phyloP scores from a whole-genome alignment of 2,329 filamentous ascomycete species.

The Dryadomyces sulphureus region DNA sequence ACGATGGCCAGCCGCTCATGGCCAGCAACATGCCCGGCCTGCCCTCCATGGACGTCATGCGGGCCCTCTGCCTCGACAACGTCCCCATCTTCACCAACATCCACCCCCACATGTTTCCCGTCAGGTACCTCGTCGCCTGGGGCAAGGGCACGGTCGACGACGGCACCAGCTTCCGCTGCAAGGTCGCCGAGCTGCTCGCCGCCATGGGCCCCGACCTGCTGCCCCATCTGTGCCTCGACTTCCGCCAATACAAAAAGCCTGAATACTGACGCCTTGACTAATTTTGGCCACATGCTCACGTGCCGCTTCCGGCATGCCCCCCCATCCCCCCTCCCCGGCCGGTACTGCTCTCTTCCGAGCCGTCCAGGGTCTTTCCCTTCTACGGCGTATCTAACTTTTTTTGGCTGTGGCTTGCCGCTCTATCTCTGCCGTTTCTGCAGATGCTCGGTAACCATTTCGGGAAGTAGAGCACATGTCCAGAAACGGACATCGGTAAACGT shows the following conservation, averaged over 20 bases:
- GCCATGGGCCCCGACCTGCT: slow-evolving; percentile 47
- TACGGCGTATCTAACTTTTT: not conserved
- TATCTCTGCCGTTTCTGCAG: not conserved
- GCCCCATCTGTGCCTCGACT: slow-evolving; percentile 42
- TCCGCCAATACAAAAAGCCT: slow-evolving; percentile 16
- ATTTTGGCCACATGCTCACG: not conserved
- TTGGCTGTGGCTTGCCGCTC: not conserved
- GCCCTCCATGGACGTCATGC: slow-evolving; percentile 36
- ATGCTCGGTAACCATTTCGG: slow-evolving; percentile 8
- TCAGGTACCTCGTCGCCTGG: slow-evolving; percentile 45
- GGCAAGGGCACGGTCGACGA: slow-evolving; percentile 33
- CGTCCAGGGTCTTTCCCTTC: not conserved
- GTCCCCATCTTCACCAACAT: slow-evolving; percentile 37
- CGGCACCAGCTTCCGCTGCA: slow-evolving; percentile 38
- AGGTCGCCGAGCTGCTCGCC: slow-evolving; percentile 53
- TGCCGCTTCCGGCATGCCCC: not conserved
- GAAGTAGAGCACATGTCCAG: slow-evolving; percentile 10
- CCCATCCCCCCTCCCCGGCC: too few relatives aligned
- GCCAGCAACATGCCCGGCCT: slow-evolving; percentile 53
- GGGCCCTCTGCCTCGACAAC: slow-evolving; percentile 39
- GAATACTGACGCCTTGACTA: not conserved
- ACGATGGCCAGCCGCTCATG: slow-evolving; percentile 31
- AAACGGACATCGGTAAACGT: not conserved
- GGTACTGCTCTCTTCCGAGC: not conserved
- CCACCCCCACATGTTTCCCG: slow-evolving; percentile 23